phyloP scores from a whole-genome alignment of 805 yeast species.

The Starmerella apicola region DNA sequence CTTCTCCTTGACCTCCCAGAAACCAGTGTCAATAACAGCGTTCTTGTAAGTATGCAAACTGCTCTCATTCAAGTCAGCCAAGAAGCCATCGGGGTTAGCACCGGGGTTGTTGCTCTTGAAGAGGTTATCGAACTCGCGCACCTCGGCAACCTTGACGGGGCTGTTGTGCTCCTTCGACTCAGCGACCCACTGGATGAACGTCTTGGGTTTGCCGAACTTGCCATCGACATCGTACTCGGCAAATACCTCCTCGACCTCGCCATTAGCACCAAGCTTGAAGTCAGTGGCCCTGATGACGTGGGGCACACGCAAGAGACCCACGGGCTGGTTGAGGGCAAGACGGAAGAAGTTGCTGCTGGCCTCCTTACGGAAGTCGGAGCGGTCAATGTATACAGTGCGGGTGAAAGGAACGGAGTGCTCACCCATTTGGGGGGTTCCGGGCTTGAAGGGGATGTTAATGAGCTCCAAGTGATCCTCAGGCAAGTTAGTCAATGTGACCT shows the following conservation, averaged over 20 bases:
- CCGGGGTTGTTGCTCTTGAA: slow-evolving; percentile 87
- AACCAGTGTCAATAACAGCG: slow-evolving; percentile 70
- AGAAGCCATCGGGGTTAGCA: slow-evolving; percentile 75
- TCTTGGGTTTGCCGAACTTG: slow-evolving; percentile 66
- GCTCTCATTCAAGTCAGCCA: slow-evolving; percentile 69
- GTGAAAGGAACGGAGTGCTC: slow-evolving; percentile 65
- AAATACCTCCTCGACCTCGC: slow-evolving; percentile 55
- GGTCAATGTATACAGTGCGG: slow-evolving; percentile 69
- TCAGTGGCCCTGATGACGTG: slow-evolving; percentile 60
- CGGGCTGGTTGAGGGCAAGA: slow-evolving; percentile 86
- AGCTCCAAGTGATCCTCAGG: slow-evolving; percentile 59
- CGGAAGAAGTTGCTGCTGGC: slow-evolving; percentile 69
- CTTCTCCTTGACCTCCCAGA: slow-evolving; percentile 49
- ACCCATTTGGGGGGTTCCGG: slow-evolving; percentile 68
- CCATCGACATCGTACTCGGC: slow-evolving; percentile 65
- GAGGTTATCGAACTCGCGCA: slow-evolving; percentile 75
- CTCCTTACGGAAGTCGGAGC: slow-evolving; percentile 67
- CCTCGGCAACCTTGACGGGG: slow-evolving; percentile 57
- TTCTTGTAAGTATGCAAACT: slow-evolving; percentile 55
- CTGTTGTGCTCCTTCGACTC: slow-evolving; percentile 46
- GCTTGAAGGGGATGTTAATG: slow-evolving; percentile 77
- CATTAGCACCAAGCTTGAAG: slow-evolving; percentile 49
- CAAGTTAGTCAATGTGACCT: slow-evolving; percentile 69
- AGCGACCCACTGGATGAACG: slow-evolving; percentile 95
- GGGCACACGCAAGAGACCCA: slow-evolving; percentile 88